A percentile compares a stretch with the other conserved stretches of the same genome.
These are phyloP conservation scores for Trametes cingulata DNA, from an alignment of 768 basidiomycete species.

Conservation along the genomic window DNA sequence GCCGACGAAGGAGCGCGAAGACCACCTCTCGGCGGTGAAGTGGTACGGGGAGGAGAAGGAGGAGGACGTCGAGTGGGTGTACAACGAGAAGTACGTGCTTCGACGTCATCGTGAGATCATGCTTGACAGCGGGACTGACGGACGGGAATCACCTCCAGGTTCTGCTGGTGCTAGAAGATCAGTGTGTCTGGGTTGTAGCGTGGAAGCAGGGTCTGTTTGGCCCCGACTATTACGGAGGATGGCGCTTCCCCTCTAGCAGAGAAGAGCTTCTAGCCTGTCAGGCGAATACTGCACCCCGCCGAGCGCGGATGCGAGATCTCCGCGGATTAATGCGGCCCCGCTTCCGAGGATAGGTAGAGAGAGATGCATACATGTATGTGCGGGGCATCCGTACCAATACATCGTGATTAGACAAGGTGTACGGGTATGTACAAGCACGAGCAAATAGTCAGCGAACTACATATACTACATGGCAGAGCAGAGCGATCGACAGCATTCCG, in stretches of 20 bases:
- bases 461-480: neutral
- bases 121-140: neutral
- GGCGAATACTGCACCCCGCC: no score
- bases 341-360: no score
- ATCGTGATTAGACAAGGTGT: neutral
- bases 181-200: neutral
- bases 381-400: neutral
- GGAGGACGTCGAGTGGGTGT: constrained; percentile 18
- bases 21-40: constrained; percentile 23
- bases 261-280: no score
- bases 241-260: no score
- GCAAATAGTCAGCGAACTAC: neutral
- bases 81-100: constrained; percentile 21
- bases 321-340: no score
- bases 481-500: neutral
- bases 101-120: neutral
- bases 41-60: constrained; percentile 22
- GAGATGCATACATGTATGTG: no score
- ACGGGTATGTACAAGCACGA: neutral
- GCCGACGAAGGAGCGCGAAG: constrained; percentile 12
- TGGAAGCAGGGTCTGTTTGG: neutral
- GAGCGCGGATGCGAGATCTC: no score
- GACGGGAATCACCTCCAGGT: constrained; percentile 3
- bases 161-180: constrained; percentile 14
- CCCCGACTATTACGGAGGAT: neutral